Percentiles rank a stretch among this genome's conserved stretches.
Conservation (phyloP, 345 rosid genomes). For the Gossypium stocksii region DNA sequence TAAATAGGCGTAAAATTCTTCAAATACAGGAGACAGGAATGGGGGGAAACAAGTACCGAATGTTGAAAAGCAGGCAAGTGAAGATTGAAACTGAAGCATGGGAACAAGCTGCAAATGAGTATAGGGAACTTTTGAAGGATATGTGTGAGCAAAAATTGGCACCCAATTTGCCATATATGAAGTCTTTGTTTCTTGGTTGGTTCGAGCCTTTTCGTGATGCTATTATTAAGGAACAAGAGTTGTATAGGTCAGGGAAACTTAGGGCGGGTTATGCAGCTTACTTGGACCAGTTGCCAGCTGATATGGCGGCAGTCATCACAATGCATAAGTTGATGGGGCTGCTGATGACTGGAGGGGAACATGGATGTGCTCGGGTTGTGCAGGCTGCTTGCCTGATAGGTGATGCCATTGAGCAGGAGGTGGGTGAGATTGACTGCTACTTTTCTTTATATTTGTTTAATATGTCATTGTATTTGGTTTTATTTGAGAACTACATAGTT, state of each 20-base stretch:
- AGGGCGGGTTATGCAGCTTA: conserved; percentile 45
- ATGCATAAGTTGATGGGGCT: conserved; percentile 81
- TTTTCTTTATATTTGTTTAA: conserved; percentile 17
- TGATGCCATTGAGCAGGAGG: conserved; percentile 97
- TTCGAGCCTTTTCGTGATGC: conserved; percentile 83
- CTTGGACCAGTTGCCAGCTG: conserved; percentile 77
- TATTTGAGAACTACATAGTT: neutral
- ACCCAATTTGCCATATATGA: conserved; percentile 86
- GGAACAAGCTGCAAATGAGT: conserved; percentile 84
- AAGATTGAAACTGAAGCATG: conserved; percentile 92
- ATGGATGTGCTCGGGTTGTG: conserved; percentile 67
- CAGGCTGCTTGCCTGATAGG: conserved; percentile 73
- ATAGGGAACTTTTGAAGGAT: conserved; percentile 68
- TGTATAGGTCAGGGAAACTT: conserved; percentile 48
- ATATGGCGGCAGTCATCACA: conserved; percentile 84
- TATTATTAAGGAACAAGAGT: conserved; percentile 63
- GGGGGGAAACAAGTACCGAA: conserved; percentile 34
- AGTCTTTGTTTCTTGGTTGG: conserved; percentile 93
- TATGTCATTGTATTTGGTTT: neutral
- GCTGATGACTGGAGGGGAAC: conserved; percentile 77
- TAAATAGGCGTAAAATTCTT: conserved; percentile 17
- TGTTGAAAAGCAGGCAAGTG: conserved; percentile 71
- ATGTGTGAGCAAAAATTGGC: conserved; percentile 96
- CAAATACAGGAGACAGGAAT: conserved; percentile 32
- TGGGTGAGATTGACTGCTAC: conserved; percentile 22